These are phyloP conservation scores for Mediolabrus comicus DNA, from an alignment of 108 stramenopile species.

Conservation along the genomic window DNA sequence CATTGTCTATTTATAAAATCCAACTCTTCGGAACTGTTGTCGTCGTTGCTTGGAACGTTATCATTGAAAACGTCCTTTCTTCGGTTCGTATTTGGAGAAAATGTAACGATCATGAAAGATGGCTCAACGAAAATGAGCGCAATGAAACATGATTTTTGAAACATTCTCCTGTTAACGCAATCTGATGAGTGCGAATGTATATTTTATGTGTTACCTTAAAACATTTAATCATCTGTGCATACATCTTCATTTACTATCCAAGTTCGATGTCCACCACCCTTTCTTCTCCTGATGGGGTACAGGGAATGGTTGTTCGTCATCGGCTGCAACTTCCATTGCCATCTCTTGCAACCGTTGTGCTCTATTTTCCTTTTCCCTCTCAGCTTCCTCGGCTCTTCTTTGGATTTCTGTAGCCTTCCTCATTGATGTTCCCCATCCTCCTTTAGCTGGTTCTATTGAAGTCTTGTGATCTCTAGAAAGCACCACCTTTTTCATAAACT, in stretches of 20 bases:
- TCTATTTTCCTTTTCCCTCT: constrained; percentile 37
- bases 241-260: constrained; percentile 9
- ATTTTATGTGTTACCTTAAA: neutral
- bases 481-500: constrained; percentile 87
- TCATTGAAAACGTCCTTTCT: constrained; percentile 14
- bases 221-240: neutral
- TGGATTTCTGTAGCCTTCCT: constrained; percentile 17
- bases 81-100: constrained; percentile 26
- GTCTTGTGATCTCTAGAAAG: constrained; percentile 30
- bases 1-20: constrained; percentile 24
- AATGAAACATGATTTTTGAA: constrained; percentile 24
- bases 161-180: neutral
- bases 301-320: constrained; percentile 76
- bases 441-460: constrained; percentile 24
- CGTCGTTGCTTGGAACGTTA: constrained; percentile 14
- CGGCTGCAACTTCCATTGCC: constrained; percentile 85
- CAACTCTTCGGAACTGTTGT: constrained; percentile 12
- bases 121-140: neutral
- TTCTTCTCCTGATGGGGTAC: constrained; percentile 64
- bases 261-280: constrained; percentile 30
- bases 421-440: constrained; percentile 22
- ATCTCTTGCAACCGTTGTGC: constrained; percentile 63
- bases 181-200: neutral
- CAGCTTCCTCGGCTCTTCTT: constrained; percentile 28
- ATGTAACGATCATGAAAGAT: constrained; percentile 1